phyloP scores from a whole-genome alignment of 1,284 basidiomycete genomes.

The Termitomyces sp. region DNA sequence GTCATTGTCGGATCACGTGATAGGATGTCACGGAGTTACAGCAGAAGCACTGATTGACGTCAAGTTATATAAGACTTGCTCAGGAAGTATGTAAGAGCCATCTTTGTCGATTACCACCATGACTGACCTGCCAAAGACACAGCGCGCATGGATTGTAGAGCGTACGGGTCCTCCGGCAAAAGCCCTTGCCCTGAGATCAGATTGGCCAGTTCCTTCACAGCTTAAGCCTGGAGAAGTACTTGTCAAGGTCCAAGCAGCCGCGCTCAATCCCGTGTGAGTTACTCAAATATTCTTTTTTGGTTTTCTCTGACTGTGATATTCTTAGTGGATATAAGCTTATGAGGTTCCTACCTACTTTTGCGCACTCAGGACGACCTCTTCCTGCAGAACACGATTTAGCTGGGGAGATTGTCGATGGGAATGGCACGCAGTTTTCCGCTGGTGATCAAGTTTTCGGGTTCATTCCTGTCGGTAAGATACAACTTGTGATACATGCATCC shows the following conservation, averaged over 20 bases:
- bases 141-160: constrained; percentile 38
- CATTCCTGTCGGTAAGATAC: constrained; percentile 34
- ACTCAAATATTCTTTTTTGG: background rate
- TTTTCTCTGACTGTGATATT: background rate
- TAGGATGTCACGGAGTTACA: background rate
- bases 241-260: constrained; percentile 57
- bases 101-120: constrained; percentile 12
- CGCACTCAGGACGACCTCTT: constrained; percentile 42
- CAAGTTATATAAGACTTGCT: background rate
- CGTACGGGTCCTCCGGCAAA: constrained; percentile 38
- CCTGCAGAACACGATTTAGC: constrained; percentile 58
- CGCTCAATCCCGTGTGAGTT: constrained; percentile 63
- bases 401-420: constrained; percentile 52
- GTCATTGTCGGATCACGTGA: constrained; percentile 1
- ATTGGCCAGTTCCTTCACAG: constrained; percentile 43
- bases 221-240: constrained; percentile 47
- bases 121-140: constrained; percentile 28
- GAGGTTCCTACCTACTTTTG: constrained; percentile 43
- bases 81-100: background rate
- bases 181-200: constrained; percentile 40
- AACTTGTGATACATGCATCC: background rate
- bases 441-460: constrained; percentile 62
- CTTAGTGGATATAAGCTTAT: constrained; percentile 54
- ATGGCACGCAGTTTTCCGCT: constrained; percentile 43
- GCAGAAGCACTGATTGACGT: constrained; percentile 10